A percentile compares a stretch with the other conserved stretches of the same genome.
These are phyloP conservation scores for Coemansia sp. DNA, from an alignment of 192 early-diverging fungal species.

Conservation along the genomic window DNA sequence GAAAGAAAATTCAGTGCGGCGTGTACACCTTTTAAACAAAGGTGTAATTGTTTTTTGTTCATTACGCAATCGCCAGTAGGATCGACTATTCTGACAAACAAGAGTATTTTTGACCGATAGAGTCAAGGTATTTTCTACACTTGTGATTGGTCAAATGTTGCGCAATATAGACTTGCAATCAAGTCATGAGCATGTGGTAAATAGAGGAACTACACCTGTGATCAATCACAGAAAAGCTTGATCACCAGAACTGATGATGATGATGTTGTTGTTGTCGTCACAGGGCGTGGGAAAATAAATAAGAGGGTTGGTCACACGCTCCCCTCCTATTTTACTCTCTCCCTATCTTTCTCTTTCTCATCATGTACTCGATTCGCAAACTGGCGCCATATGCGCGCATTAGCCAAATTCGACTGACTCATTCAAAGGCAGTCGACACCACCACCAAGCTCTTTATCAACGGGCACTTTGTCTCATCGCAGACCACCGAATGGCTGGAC, in stretches of 20 bases:
- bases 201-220: no score
- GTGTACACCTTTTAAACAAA: no score
- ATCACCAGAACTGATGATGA: no score
- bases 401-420: background rate
- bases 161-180: background rate
- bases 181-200: background rate
- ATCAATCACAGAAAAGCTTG: background rate
- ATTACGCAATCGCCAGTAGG: no score
- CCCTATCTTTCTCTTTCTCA: background rate
- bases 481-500: conserved; percentile 81
- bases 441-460: conserved; percentile 78
- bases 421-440: background rate
- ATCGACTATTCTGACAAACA: no score
- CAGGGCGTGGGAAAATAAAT: background rate
- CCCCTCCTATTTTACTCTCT: background rate
- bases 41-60: no score
- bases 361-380: background rate
- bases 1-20: no score
- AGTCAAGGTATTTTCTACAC: background rate
- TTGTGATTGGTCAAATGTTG: conserved; percentile 2
- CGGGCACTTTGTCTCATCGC: conserved; percentile 88
- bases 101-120: no score
- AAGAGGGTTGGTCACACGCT: background rate
- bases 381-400: background rate
- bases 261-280: no score